phyloP scores from a whole-genome alignment of 2,329 filamentous ascomycete genomes.

The Botrytis elliptica region DNA sequence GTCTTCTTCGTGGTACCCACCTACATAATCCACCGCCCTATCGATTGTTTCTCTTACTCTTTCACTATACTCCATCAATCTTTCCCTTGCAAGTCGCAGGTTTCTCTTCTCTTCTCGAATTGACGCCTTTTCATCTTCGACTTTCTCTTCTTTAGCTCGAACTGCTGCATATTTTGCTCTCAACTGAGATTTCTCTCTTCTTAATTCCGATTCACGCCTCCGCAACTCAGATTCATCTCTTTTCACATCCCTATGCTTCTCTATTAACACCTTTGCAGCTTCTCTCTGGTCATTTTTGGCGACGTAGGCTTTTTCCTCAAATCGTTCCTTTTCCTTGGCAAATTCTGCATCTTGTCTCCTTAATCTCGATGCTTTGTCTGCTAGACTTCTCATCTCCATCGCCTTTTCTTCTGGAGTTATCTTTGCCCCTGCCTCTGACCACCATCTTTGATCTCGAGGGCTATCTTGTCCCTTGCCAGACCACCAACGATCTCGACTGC shows the following conservation, averaged over 20 bases:
- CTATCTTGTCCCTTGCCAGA: background rate
- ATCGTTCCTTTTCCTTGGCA: background rate
- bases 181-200: background rate
- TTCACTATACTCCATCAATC: slow-evolving; percentile 1
- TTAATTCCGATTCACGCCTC: background rate
- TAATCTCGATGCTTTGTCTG: background rate
- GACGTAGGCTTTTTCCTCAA: background rate
- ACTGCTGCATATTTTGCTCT: background rate
- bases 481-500: background rate
- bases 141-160: background rate
- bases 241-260: background rate
- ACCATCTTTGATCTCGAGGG: background rate
- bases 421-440: background rate
- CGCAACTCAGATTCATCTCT: background rate
- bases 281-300: background rate
- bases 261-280: background rate
- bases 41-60: slow-evolving; percentile 11
- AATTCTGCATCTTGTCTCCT: background rate
- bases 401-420: background rate
- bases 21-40: slow-evolving; percentile 1
- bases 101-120: slow-evolving; percentile 9
- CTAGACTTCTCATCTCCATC: slow-evolving; percentile 1
- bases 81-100: background rate
- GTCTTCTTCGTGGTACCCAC: slow-evolving; percentile 6
- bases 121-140: slow-evolving; percentile 9